Evolutionary conservation across 192 early-diverging fungal genomes (phyloP), one percentile per base, ranked within the genome.

Genomic region (Podila verticillata): DNA sequence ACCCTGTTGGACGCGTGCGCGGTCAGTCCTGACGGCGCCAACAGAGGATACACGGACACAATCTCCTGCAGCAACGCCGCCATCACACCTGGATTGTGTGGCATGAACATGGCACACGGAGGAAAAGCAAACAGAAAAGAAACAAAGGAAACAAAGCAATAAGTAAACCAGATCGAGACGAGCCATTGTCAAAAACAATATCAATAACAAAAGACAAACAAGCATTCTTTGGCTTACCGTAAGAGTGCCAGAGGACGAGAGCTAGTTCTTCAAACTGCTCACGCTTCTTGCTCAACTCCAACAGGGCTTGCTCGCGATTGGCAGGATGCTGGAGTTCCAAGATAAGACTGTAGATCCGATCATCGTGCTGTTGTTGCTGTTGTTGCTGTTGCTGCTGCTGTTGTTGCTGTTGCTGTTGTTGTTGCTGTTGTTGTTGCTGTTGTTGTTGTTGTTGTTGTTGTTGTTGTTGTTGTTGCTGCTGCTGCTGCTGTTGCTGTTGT

Each of bases 191-290:
- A 17, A 7, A 22, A 60, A n/a, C 5, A 32, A 34, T 36, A 31
- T 30, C 36, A n/a, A 58, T 4, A 47, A 35, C 56, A n/a, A 28
- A 26, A n/a, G 22, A 7, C n/a, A 2, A 5, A 57, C 9, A 28
- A 28, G 1, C 13, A n/a, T 8, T 22, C 9, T 57, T 9, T 15
- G 20, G 13, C 47, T 66, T 85, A 93, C 94, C 97, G 85, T 94
- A 98, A 13, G 96, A 93, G 79, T 99, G 96, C 97, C 97, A 99
- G 72, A 99, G 87, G n/a, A 97, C 94, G 20, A 97, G 91, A 8
- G 97, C 97, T 69, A 99, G 81, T 72, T 99, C 95, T 22, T 97
- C 94, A 79, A 97, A 97, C 72, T 96, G 91, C 82, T 99, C 97
- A 47, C 97, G 86, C 75, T 94, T 93, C 83, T 97, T 97, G 82